These are phyloP conservation scores for Neurospora sp. DNA, from an alignment of 495 filamentous ascomycete species.

Conservation along the genomic window DNA sequence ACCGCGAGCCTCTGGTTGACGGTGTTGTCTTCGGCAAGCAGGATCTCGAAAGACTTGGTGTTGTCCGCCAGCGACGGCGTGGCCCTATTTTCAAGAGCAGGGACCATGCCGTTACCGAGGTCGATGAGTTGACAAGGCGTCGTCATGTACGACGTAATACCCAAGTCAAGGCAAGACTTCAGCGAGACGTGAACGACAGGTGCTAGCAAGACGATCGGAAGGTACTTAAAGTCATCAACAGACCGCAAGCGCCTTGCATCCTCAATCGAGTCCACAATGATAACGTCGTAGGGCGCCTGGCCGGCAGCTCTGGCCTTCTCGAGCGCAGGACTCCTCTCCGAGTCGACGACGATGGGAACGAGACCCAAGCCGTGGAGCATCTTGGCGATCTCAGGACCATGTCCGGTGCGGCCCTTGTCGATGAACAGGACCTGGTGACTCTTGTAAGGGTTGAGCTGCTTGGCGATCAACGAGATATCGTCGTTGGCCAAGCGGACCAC, in stretches of 20 bases:
- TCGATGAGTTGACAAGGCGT: slow-evolving; percentile 93
- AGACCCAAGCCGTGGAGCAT: slow-evolving; percentile 76
- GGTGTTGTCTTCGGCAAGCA: slow-evolving; percentile 94
- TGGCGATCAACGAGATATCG: slow-evolving; percentile 69
- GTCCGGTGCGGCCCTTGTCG: slow-evolving; percentile 79
- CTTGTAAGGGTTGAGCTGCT: slow-evolving; percentile 80
- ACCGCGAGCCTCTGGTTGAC: slow-evolving; percentile 96
- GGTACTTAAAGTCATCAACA: slow-evolving; percentile 94
- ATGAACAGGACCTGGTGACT: slow-evolving; percentile 92
- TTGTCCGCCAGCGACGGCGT: slow-evolving; percentile 88
- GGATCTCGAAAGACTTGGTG: slow-evolving; percentile 89
- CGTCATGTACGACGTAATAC: slow-evolving; percentile 98
- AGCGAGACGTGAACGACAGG: slow-evolving; percentile 86
- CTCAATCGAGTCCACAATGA: slow-evolving; percentile 90
- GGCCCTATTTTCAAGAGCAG: slow-evolving; percentile 89
- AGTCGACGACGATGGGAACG: slow-evolving; percentile 70
- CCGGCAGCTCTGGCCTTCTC: slow-evolving; percentile 40
- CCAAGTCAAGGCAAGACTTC: slow-evolving; percentile 89
- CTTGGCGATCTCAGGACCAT: slow-evolving; percentile 62
- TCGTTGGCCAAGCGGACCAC: slow-evolving; percentile 78
- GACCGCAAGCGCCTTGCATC: slow-evolving; percentile 76
- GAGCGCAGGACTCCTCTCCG: slow-evolving; percentile 43
- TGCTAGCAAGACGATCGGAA: slow-evolving; percentile 88
- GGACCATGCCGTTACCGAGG: slow-evolving; percentile 95
- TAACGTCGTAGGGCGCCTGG: slow-evolving; percentile 76